A percentile compares a stretch with the other conserved stretches of the same genome.
phyloP scores from a whole-genome alignment of 1,284 basidiomycete genomes.

The Amylostereum chailletii region DNA sequence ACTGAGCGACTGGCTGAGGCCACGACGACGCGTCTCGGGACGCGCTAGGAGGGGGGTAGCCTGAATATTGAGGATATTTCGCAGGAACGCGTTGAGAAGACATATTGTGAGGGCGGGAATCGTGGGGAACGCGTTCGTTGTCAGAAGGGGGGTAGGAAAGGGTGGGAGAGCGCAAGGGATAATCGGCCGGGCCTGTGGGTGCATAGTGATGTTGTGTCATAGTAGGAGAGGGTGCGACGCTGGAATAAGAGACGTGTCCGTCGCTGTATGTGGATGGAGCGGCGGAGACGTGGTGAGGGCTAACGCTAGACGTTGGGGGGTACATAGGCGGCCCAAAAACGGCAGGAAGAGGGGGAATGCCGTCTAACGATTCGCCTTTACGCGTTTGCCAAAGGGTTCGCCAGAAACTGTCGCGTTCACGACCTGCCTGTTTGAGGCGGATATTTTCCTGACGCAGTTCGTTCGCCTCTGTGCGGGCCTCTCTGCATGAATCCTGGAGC shows the following conservation, averaged over 20 bases:
- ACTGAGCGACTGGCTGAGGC: slow-evolving; percentile 35
- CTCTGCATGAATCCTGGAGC: slow-evolving; percentile 71
- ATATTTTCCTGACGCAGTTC: slow-evolving; percentile 57
- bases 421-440: slow-evolving; percentile 51
- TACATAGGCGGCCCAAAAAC: slow-evolving; percentile 21
- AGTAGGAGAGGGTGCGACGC: slow-evolving; percentile 31
- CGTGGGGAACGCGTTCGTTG: slow-evolving; percentile 6
- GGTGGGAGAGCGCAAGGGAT: slow-evolving; percentile 15
- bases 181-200: slow-evolving; percentile 16
- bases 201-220: slow-evolving; percentile 35
- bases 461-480: slow-evolving; percentile 46
- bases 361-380: slow-evolving; percentile 39
- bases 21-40: slow-evolving; percentile 42
- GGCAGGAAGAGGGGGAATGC: slow-evolving; percentile 46
- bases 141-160: slow-evolving; percentile 14
- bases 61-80: slow-evolving; percentile 46
- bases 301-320: slow-evolving; percentile 20
- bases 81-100: slow-evolving; percentile 28
- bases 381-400: slow-evolving; percentile 57
- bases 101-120: slow-evolving; percentile 6
- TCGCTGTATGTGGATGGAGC: slow-evolving; percentile 14
- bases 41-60: slow-evolving; percentile 39
- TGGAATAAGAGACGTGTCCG: slow-evolving; percentile 28
- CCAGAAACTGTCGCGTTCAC: slow-evolving; percentile 67
- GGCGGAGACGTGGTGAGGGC: slow-evolving; percentile 15